Evolutionary conservation across 495 filamentous ascomycete genomes (phyloP).

Genomic region (Penicillium arizonense): DNA sequence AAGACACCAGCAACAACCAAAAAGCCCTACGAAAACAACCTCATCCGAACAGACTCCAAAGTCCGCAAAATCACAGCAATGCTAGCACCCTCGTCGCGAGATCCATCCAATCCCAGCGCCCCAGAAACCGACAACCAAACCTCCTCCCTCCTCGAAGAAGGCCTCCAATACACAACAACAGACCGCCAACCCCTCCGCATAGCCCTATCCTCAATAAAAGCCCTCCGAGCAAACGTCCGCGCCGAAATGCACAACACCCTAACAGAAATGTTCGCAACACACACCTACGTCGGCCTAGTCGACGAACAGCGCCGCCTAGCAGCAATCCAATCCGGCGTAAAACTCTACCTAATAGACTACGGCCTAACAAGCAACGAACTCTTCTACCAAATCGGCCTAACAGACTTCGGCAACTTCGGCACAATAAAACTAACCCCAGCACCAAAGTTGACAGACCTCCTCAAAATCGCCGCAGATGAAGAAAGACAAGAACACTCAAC

Average conservation of each 20-base stretch:
- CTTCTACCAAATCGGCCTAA: constrained; percentile 96
- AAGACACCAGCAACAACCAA: constrained; percentile 46
- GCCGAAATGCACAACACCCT: constrained; percentile 84
- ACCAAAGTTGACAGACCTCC: constrained; percentile 65
- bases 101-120: constrained; percentile 15
- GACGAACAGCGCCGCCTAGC: constrained; percentile 84
- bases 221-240: constrained; percentile 76
- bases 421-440: constrained; percentile 75
- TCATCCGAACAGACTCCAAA: constrained; percentile 88
- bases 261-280: constrained; percentile 83
- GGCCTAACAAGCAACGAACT: constrained; percentile 84
- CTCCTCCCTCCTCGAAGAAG: constrained; percentile 36
- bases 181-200: constrained; percentile 67
- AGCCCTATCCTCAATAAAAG: constrained; percentile 75
- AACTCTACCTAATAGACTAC: constrained; percentile 93
- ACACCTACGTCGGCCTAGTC: constrained; percentile 92
- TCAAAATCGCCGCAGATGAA: constrained; percentile 69
- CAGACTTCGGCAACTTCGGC: constrained; percentile 96
- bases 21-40: constrained; percentile 80
- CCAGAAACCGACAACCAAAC: constrained; percentile 16
- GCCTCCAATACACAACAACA: constrained; percentile 66
- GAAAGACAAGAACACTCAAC: constrained; percentile 43
- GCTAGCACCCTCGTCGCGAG: constrained; percentile 46
- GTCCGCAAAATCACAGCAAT: constrained; percentile 95
- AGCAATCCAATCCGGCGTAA: constrained; percentile 90